These are phyloP conservation scores for Mucor piriformis DNA, from an alignment of 371 early-diverging fungal species.

Conservation along the genomic window DNA sequence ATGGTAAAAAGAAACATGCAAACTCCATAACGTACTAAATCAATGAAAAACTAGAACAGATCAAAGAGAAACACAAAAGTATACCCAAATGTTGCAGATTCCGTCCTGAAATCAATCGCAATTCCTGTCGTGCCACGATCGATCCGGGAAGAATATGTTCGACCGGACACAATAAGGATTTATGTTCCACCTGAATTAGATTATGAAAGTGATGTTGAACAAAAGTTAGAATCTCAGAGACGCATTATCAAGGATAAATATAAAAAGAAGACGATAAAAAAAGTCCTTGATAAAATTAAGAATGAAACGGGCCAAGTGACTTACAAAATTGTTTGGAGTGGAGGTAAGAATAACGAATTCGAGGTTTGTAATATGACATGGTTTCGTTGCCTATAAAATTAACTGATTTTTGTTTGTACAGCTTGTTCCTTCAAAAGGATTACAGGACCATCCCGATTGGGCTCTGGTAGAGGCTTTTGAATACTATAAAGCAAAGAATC, in stretches of 20 bases:
- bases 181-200: constrained; percentile 17
- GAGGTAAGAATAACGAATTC: background rate
- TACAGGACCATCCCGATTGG: constrained; percentile 28
- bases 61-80: background rate
- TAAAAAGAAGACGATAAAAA: constrained; percentile 8
- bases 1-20: too few species aligned
- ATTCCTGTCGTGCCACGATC: constrained; percentile 11
- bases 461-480: constrained; percentile 22
- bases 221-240: background rate
- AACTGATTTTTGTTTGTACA: too few species aligned
- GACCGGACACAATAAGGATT: constrained; percentile 20
- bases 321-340: constrained; percentile 10
- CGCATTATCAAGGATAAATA: background rate
- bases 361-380: constrained; percentile 8
- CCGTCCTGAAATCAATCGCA: background rate
- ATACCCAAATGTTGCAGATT: constrained; percentile 22
- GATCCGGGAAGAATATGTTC: constrained; percentile 6
- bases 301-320: constrained; percentile 16
- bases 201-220: constrained; percentile 21
- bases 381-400: too few species aligned
- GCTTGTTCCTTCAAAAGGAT: constrained; percentile 15
- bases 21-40: too few species aligned
- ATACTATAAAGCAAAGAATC: constrained; percentile 7
- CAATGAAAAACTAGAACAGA: background rate
- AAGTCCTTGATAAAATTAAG: constrained; percentile 6